Evolutionary conservation across 495 filamentous ascomycete species (phyloP).

Genomic region (Penicillium argentinense): DNA sequence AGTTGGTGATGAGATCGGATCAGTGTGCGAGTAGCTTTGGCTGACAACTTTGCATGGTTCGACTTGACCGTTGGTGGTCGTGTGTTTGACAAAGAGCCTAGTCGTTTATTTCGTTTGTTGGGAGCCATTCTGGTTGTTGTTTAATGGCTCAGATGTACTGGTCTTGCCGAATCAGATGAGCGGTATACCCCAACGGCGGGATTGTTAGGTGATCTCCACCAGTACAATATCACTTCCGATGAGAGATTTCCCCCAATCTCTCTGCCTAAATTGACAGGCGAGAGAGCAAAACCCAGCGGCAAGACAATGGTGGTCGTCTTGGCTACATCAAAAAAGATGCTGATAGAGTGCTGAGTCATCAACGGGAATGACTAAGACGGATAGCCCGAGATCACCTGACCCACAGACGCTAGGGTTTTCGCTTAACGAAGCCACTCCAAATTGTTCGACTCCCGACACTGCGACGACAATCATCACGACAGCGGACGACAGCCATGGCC

Average conservation of each 20-base stretch:
- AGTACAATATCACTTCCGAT: no score
- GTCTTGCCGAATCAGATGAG: no score
- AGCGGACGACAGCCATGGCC: constrained; percentile 65
- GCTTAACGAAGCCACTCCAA: constrained; percentile 48
- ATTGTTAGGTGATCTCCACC: no score
- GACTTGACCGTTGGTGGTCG: constrained; percentile 61
- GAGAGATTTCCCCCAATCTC: no score
- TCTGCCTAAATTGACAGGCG: no score
- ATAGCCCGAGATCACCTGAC: constrained; percentile 42
- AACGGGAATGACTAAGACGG: constrained; percentile 18
- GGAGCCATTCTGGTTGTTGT: constrained; percentile 14
- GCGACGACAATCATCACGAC: constrained; percentile 52
- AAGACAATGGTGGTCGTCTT: no score
- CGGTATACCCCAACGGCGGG: no score
- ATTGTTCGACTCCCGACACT: constrained; percentile 44
- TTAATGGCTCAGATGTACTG: no score
- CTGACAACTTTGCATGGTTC: constrained; percentile 63
- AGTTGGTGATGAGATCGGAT: constrained; percentile 85
- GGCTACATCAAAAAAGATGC: constrained; percentile 1
- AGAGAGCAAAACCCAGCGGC: no score
- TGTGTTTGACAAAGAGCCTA: constrained; percentile 61
- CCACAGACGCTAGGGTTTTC: constrained; percentile 52
- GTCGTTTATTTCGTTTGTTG: constrained; percentile 35
- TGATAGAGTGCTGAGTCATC: constrained; percentile 7
- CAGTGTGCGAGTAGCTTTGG: constrained; percentile 74